Percentiles rank a stretch among this genome's conserved stretches.
phyloP scores from a whole-genome alignment of 1,139 yeast species.

The Blastobotrys elegans region DNA sequence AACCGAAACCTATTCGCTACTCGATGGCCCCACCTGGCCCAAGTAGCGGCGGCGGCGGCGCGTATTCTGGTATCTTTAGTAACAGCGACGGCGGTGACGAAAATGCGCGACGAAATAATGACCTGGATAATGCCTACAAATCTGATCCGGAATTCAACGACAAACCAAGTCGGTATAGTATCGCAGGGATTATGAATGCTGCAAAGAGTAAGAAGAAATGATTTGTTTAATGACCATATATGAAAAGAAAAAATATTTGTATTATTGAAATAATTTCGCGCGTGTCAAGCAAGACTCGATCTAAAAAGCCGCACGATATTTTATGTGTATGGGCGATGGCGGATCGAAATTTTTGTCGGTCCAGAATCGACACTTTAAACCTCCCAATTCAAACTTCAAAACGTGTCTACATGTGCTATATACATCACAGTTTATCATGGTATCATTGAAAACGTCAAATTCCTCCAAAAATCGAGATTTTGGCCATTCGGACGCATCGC shows the following conservation, averaged over 20 bases:
- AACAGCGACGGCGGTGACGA: not conserved
- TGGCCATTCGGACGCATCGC: no score
- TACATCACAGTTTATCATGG: no score
- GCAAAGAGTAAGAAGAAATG: slow-evolving; percentile 18
- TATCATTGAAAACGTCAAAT: no score
- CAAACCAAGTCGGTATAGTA: slow-evolving; percentile 23
- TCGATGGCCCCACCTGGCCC: not conserved
- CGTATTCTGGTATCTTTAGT: not conserved
- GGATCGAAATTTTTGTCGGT: no score
- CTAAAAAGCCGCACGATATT: no score
- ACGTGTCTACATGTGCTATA: no score
- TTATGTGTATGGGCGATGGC: no score
- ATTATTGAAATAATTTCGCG: not conserved
- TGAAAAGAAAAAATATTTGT: not conserved
- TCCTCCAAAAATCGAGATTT: no score
- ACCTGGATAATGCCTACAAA: not conserved
- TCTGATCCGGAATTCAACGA: slow-evolving; percentile 10
- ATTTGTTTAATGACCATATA: not conserved
- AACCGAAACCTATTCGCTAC: not conserved
- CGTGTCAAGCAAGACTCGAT: not conserved
- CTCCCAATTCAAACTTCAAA: no score
- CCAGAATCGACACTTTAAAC: no score
- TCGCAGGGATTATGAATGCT: slow-evolving; percentile 24
- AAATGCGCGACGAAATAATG: not conserved
- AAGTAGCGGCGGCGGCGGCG: not conserved